These are phyloP conservation scores for Filosporella fistucella DNA, from an alignment of 495 filamentous ascomycete species.

Conservation along the genomic window DNA sequence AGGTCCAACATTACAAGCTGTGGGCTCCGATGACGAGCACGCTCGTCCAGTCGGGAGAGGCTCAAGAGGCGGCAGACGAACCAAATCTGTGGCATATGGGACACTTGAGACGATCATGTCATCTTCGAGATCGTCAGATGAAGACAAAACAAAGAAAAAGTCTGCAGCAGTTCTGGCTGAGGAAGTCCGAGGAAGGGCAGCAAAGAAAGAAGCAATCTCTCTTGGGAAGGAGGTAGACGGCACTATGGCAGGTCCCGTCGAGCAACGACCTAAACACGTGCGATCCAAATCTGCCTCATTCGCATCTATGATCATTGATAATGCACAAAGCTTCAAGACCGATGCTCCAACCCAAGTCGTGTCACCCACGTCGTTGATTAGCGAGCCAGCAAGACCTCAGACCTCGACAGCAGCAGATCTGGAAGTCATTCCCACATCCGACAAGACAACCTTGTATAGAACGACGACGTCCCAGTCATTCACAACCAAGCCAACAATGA, in stretches of 20 bases:
- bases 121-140: conserved; percentile 49
- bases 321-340: conserved; percentile 16
- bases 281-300: conserved; percentile 41
- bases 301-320: conserved; percentile 42
- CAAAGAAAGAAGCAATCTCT: conserved; percentile 22
- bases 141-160: conserved; percentile 45
- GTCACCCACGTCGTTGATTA: conserved; percentile 31
- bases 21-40: conserved; percentile 43
- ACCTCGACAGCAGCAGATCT: conserved; percentile 28
- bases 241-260: conserved; percentile 14
- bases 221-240: conserved; percentile 14
- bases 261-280: conserved; percentile 18
- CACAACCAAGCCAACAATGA: conserved; percentile 11
- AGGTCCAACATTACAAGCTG: conserved; percentile 44
- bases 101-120: conserved; percentile 55
- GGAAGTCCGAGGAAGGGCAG: conserved; percentile 41
- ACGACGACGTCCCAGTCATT: conserved; percentile 14
- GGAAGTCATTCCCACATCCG: conserved; percentile 8
- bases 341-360: conserved; percentile 13
- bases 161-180: conserved; percentile 42
- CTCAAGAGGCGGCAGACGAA: conserved; percentile 27
- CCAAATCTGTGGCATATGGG: conserved; percentile 42
- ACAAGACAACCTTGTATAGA: neutral
- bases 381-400: conserved; percentile 43
- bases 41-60: conserved; percentile 24